A percentile compares a stretch with the other conserved stretches of the same genome.
phyloP scores from a whole-genome alignment of 2,329 filamentous ascomycete species.

The Lasiodiplodia gonubiensis region DNA sequence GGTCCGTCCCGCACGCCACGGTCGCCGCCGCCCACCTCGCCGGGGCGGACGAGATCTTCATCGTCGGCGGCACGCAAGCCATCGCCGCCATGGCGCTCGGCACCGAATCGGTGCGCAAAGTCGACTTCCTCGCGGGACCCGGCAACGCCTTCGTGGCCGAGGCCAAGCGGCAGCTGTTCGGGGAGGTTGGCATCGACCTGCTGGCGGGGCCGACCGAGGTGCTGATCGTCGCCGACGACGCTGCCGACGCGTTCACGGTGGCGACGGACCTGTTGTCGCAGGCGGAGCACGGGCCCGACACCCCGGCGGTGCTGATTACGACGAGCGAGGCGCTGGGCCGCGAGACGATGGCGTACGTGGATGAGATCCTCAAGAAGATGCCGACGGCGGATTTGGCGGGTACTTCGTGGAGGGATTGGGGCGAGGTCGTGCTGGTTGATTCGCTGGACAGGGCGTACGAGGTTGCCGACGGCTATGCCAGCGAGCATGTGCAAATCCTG shows the following conservation, averaged over 20 bases:
- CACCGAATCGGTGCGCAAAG: slow-evolving; percentile 52
- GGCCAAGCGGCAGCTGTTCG: slow-evolving; percentile 60
- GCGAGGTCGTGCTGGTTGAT: slow-evolving; percentile 55
- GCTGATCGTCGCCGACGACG: slow-evolving; percentile 56
- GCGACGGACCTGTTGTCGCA: slow-evolving; percentile 57
- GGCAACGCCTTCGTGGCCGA: slow-evolving; percentile 58
- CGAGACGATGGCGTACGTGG: slow-evolving; percentile 25
- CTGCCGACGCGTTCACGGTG: slow-evolving; percentile 52
- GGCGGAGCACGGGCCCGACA: slow-evolving; percentile 60
- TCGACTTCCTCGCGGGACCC: slow-evolving; percentile 18
- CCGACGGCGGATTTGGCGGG: slow-evolving; percentile 29
- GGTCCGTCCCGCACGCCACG: slow-evolving; percentile 55
- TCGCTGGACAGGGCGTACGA: slow-evolving; percentile 51
- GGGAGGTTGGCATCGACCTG: slow-evolving; percentile 61
- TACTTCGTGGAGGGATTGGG: slow-evolving; percentile 40
- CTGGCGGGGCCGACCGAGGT: slow-evolving; percentile 61
- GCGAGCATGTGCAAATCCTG: slow-evolving; percentile 60
- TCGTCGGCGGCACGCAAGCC: slow-evolving; percentile 60
- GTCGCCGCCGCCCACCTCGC: slow-evolving; percentile 59
- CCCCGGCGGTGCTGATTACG: slow-evolving; percentile 58
- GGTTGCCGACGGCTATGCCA: slow-evolving; percentile 56
- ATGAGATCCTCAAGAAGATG: slow-evolving; percentile 28
- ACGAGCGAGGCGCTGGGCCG: slow-evolving; percentile 41
- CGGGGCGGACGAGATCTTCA: slow-evolving; percentile 58
- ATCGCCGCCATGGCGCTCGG: slow-evolving; percentile 60